Percentiles rank a stretch among this genome's conserved stretches.
Conservation (phyloP, 2,329 filamentous ascomycete genomes). For the Cercospora nicotianae region DNA sequence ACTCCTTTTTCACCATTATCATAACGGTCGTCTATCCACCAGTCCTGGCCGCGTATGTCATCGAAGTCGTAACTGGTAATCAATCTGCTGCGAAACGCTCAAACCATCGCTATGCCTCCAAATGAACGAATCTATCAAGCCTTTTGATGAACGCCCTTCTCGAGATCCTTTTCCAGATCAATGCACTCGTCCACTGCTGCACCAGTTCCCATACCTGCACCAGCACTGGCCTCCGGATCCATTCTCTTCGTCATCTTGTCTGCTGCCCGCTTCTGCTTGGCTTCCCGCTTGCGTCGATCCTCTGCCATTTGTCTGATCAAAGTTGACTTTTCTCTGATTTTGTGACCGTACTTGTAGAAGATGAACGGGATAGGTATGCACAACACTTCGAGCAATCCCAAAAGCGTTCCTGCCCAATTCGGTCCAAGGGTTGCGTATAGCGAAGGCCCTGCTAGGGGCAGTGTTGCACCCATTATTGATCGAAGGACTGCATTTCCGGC, state of each 20-base stretch:
- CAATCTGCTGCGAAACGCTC: too few relatives aligned
- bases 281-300: constrained; percentile 50
- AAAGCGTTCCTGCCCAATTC: constrained; percentile 75
- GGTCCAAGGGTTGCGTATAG: constrained; percentile 71
- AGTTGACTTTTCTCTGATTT: constrained; percentile 56
- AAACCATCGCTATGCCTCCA: constrained; percentile 1
- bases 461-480: constrained; percentile 70
- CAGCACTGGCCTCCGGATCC: constrained; percentile 35
- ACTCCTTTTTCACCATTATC: neutral
- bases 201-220: constrained; percentile 45
- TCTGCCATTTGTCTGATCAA: constrained; percentile 53
- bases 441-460: constrained; percentile 71
- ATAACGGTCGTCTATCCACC: neutral
- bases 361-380: constrained; percentile 63
- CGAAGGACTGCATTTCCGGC: constrained; percentile 77
- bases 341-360: constrained; percentile 49
- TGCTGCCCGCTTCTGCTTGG: constrained; percentile 41
- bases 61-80: neutral
- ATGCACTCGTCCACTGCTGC: constrained; percentile 38
- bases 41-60: neutral
- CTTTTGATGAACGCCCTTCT: constrained; percentile 19
- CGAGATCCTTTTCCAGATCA: constrained; percentile 31
- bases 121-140: neutral
- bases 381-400: constrained; percentile 70
- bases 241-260: constrained; percentile 33